A percentile compares a stretch with the other conserved stretches of the same genome.
Evolutionary conservation across 1,139 yeast species (phyloP).

Genomic region (Taphrina flavorubra): DNA sequence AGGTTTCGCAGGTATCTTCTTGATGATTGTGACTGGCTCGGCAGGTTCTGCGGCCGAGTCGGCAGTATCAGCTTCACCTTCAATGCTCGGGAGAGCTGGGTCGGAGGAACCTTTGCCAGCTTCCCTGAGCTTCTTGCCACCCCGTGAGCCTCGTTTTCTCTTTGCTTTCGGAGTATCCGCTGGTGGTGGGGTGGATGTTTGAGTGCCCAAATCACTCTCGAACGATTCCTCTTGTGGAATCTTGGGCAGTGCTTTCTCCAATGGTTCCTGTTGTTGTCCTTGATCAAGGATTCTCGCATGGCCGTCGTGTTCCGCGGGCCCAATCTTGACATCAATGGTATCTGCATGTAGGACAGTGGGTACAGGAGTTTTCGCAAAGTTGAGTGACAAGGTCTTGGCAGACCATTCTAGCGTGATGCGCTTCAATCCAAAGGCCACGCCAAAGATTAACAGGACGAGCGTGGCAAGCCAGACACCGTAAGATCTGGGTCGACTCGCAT

Average conservation of each 20-base stretch:
- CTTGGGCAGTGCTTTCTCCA: conserved; percentile 13
- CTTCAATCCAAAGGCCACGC: conserved; percentile 5
- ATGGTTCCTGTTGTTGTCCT: background rate
- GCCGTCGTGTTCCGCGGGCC: background rate
- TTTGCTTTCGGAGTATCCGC: conserved; percentile 19
- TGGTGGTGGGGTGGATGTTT: background rate
- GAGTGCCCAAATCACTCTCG: background rate
- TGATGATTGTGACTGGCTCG: conserved; percentile 12
- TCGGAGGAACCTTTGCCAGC: background rate
- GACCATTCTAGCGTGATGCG: conserved; percentile 19
- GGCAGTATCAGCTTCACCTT: background rate
- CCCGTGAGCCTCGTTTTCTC: conserved; percentile 39
- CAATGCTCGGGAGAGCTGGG: background rate
- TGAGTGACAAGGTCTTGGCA: conserved; percentile 4
- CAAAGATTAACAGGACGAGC: background rate
- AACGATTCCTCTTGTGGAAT: conserved; percentile 1
- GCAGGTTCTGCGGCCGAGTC: conserved; percentile 4
- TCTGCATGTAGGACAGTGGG: background rate
- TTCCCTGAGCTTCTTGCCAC: conserved; percentile 30
- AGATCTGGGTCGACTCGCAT: background rate
- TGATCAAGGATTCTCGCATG: background rate
- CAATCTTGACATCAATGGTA: background rate
- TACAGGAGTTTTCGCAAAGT: background rate
- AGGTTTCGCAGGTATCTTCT: conserved; percentile 29
- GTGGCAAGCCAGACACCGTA: conserved; percentile 7